phyloP scores from a whole-genome alignment of 106 monocot species.

The Allium fistulosum region DNA sequence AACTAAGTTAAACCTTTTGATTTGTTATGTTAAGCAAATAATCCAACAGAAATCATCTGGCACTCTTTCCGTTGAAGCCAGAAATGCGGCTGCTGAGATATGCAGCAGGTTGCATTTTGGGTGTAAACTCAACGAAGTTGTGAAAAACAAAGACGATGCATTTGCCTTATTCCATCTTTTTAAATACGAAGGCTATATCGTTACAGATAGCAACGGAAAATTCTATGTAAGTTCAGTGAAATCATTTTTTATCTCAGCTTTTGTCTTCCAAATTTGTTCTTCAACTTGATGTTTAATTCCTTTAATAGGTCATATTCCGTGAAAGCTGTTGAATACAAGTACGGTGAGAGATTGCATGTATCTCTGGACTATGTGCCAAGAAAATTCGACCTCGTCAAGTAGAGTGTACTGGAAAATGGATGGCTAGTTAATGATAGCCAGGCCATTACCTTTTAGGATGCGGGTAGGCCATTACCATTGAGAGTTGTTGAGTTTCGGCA shows the following conservation, averaged over 20 bases:
- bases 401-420: conserved; percentile 45
- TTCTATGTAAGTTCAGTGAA: conserved; percentile 48
- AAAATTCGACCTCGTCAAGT: conserved; percentile 56
- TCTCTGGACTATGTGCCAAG: conserved; percentile 74
- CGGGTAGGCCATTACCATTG: conserved; percentile 16
- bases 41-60: conserved; percentile 23
- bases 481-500: no score
- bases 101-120: conserved; percentile 56
- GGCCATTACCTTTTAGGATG: conserved; percentile 67
- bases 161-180: conserved; percentile 70
- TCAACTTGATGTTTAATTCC: not conserved
- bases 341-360: conserved; percentile 63
- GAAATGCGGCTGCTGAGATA: conserved; percentile 57
- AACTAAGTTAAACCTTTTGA: no score
- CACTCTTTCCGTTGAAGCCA: conserved; percentile 63
- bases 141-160: conserved; percentile 58
- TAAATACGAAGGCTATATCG: conserved; percentile 67
- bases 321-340: conserved; percentile 56
- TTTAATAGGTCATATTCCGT: conserved; percentile 68
- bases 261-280: not conserved
- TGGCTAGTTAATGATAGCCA: conserved; percentile 80
- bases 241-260: no score
- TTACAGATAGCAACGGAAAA: conserved; percentile 38
- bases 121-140: conserved; percentile 62
- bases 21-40: no score